phyloP scores from a whole-genome alignment of 768 basidiomycete genomes.

The Ephemerocybe angulata region DNA sequence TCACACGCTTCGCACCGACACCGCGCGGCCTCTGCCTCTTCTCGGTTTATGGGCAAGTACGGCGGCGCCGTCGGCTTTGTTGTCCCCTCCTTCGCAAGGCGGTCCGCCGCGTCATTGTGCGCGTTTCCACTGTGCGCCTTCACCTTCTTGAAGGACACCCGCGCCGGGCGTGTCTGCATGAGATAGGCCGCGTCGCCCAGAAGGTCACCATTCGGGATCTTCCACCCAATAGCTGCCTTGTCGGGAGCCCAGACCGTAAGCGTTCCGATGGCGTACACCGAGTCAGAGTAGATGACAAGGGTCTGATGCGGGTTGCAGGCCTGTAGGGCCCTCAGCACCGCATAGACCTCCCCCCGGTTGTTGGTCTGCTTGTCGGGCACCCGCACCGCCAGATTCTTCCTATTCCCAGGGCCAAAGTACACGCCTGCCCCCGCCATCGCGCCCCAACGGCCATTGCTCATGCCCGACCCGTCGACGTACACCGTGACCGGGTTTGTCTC shows the following conservation, averaged over 20 bases:
- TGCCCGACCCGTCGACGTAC: not conserved
- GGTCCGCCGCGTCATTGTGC: not conserved
- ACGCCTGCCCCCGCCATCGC: not conserved
- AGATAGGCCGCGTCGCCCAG: slow-evolving; percentile 8
- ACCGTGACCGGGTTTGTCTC: not conserved
- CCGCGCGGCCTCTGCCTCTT: too few species aligned
- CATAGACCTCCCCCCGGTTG: slow-evolving; percentile 15
- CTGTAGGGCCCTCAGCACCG: slow-evolving; percentile 9
- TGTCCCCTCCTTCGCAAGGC: not conserved
- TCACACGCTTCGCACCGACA: too few species aligned
- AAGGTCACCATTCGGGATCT: slow-evolving; percentile 14
- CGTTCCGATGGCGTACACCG: slow-evolving; percentile 12
- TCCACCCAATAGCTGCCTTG: slow-evolving; percentile 12
- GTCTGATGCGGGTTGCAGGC: not conserved
- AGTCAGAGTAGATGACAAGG: slow-evolving; percentile 11
- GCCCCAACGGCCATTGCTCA: not conserved
- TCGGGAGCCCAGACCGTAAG: not conserved
- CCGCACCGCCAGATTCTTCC: not conserved
- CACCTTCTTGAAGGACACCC: not conserved
- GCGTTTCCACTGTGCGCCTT: too few species aligned
- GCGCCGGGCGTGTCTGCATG: not conserved
- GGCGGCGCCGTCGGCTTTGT: not conserved
- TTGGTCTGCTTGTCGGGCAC: slow-evolving; percentile 9
- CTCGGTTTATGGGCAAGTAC: too few species aligned
- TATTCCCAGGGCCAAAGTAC: not conserved